These are phyloP conservation scores for Pythium phragmitis DNA, from an alignment of 352 stramenopile genomes.

Conservation along the genomic window DNA sequence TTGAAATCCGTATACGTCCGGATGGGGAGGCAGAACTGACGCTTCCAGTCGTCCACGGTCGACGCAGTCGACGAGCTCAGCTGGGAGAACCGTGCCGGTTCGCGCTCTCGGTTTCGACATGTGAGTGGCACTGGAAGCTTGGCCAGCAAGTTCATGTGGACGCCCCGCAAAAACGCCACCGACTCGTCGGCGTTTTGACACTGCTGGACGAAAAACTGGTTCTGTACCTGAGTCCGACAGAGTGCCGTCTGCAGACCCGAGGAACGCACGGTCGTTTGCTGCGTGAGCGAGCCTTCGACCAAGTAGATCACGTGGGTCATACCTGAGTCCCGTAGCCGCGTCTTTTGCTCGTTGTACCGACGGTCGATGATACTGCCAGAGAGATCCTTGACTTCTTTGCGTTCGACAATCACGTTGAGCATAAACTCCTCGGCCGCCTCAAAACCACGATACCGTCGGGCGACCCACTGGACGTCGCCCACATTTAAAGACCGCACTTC, in stretches of 20 bases:
- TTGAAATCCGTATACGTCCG: conserved; percentile 67
- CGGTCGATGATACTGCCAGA: conserved; percentile 84
- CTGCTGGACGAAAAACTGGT: conserved; percentile 83
- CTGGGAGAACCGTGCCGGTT: neutral
- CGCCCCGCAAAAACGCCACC: conserved; percentile 62
- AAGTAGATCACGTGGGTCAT: conserved; percentile 84
- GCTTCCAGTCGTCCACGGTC: conserved; percentile 27
- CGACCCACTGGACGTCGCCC: conserved; percentile 81
- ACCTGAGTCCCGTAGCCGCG: conserved; percentile 55
- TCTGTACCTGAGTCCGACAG: conserved; percentile 75
- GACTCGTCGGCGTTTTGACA: conserved; percentile 78
- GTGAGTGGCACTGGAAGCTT: conserved; percentile 40
- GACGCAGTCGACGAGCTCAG: neutral
- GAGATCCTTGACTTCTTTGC: conserved; percentile 78
- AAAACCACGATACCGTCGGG: conserved; percentile 37
- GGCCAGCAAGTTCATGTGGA: conserved; percentile 61
- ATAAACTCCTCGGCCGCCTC: conserved; percentile 48
- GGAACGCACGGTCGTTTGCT: conserved; percentile 65
- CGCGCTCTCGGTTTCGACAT: conserved; percentile 38
- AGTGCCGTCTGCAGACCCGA: conserved; percentile 68
- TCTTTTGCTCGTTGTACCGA: conserved; percentile 80
- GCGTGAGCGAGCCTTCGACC: conserved; percentile 73
- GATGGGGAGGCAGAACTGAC: conserved; percentile 47
- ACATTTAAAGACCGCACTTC: conserved; percentile 76
- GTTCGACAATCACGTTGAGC: conserved; percentile 82